A percentile compares a stretch with the other conserved stretches of the same genome.
phyloP scores from a whole-genome alignment of 192 early-diverging fungal species.

The Endogone sp. region DNA sequence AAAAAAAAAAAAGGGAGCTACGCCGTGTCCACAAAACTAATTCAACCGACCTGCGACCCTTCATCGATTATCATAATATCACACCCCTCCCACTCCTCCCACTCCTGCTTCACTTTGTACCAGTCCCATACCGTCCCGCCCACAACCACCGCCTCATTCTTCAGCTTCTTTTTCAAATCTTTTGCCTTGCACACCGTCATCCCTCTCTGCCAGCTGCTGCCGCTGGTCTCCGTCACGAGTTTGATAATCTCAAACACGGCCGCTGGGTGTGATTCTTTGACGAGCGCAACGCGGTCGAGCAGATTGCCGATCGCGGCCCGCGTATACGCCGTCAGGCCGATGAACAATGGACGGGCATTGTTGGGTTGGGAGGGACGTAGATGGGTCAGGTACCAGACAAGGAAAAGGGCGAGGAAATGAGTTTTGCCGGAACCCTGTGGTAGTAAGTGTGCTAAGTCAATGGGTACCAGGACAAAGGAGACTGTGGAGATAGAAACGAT shows the following conservation, averaged over 20 bases:
- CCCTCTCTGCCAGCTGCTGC: not conserved
- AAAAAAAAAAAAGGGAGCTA: too few relatives aligned
- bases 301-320: slow-evolving; percentile 42
- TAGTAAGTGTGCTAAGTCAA: not conserved
- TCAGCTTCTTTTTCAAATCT: not conserved
- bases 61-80: slow-evolving; percentile 35
- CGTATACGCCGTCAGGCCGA: slow-evolving; percentile 47
- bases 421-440: slow-evolving; percentile 50
- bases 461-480: not conserved
- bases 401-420: slow-evolving; percentile 41
- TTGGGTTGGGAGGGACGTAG: slow-evolving; percentile 8
- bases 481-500: too few relatives aligned
- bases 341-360: slow-evolving; percentile 21
- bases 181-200: slow-evolving; percentile 14
- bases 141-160: slow-evolving; percentile 17
- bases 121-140: slow-evolving; percentile 40
- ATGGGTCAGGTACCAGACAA: slow-evolving; percentile 34
- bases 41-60: slow-evolving; percentile 26
- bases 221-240: slow-evolving; percentile 10
- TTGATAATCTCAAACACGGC: slow-evolving; percentile 24
- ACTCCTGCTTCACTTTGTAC: slow-evolving; percentile 24
- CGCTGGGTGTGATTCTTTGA: slow-evolving; percentile 20
- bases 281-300: slow-evolving; percentile 22
- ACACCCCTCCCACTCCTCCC: slow-evolving; percentile 3
- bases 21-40: too few relatives aligned